These are phyloP conservation scores for Claviceps sp. DNA, from an alignment of 2,329 filamentous ascomycete genomes.

Conservation along the genomic window DNA sequence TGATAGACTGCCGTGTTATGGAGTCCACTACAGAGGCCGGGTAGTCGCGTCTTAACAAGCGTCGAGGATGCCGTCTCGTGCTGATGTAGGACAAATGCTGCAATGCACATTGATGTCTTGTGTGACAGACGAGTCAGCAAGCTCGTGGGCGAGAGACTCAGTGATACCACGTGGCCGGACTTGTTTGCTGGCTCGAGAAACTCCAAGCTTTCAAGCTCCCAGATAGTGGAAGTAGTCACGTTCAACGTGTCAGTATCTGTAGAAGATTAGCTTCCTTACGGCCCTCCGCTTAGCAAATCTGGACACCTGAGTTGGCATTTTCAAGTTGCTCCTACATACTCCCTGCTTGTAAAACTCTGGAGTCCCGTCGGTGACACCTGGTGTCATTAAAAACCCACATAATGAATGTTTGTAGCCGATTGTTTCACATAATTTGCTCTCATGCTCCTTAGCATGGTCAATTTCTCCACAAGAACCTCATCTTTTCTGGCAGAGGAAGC, in stretches of 20 bases:
- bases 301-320: background rate
- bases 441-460: background rate
- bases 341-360: background rate
- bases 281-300: background rate
- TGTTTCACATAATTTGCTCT: background rate
- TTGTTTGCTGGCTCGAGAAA: slow-evolving; percentile 1
- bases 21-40: slow-evolving; percentile 1
- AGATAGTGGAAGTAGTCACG: background rate
- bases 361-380: background rate
- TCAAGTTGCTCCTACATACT: background rate
- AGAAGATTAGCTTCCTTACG: background rate
- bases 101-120: slow-evolving; percentile 1
- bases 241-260: background rate
- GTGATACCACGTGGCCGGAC: slow-evolving; percentile 1
- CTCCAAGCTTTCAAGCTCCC: background rate
- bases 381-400: background rate
- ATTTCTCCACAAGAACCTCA: background rate
- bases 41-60: slow-evolving; percentile 6
- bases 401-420: slow-evolving; percentile 1
- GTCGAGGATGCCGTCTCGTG: slow-evolving; percentile 1
- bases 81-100: slow-evolving; percentile 1
- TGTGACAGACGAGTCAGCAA: slow-evolving; percentile 3
- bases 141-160: background rate
- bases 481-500: background rate
- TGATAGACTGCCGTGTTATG: background rate